phyloP scores from a whole-genome alignment of 2,329 filamentous ascomycete genomes.

The Myriosclerotinia curreyana region DNA sequence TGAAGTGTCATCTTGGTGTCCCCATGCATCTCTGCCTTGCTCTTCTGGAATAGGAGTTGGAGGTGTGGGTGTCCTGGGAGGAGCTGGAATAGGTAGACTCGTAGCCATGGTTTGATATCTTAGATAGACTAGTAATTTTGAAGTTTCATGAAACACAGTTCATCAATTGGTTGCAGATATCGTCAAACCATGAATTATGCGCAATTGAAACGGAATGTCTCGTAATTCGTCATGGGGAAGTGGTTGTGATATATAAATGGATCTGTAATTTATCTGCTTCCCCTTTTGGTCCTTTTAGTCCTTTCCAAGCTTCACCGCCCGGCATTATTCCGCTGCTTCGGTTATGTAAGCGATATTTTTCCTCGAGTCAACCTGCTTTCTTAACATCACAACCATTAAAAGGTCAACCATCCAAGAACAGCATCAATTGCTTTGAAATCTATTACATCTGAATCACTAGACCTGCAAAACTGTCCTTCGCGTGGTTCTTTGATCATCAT shows the following conservation, averaged over 20 bases:
- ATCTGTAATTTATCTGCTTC: conserved; percentile 20
- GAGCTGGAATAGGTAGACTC: conserved; percentile 54
- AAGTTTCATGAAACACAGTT: conserved; percentile 12
- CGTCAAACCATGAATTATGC: conserved; percentile 6
- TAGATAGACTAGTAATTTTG: conserved; percentile 17
- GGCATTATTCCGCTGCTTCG: not conserved
- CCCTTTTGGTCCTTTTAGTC: no score
- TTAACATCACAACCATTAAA: not conserved
- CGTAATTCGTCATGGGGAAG: conserved; percentile 15
- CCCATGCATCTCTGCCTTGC: conserved; percentile 22
- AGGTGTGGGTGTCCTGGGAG: conserved; percentile 63
- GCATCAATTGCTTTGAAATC: not conserved
- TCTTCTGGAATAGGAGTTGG: conserved; percentile 50
- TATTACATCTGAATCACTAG: not conserved
- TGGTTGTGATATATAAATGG: conserved; percentile 21
- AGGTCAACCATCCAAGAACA: not conserved
- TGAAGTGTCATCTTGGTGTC: conserved; percentile 23
- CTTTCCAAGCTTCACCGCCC: conserved; percentile 2
- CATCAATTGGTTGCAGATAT: conserved; percentile 11
- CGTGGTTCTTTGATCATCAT: not conserved
- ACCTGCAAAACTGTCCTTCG: not conserved
- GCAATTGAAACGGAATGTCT: conserved; percentile 6
- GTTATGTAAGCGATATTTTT: conserved; percentile 16
- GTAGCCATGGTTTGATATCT: conserved; percentile 51
- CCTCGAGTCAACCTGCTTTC: conserved; percentile 11